phyloP scores from a whole-genome alignment of 2,329 filamentous ascomycete genomes.

The Fusarium continuum region DNA sequence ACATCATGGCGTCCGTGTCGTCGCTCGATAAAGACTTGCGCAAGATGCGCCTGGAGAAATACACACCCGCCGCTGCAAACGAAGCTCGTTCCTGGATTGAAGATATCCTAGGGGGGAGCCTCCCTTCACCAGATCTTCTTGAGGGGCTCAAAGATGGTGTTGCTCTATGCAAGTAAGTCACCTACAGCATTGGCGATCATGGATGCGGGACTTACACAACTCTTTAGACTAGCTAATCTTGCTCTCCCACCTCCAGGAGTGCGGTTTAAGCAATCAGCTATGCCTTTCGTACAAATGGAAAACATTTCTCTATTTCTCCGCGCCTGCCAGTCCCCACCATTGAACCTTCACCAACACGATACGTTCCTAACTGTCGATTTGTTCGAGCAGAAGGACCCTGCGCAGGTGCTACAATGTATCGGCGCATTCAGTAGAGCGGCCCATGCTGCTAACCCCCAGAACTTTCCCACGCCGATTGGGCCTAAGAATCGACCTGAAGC shows the following conservation, averaged over 20 bases:
- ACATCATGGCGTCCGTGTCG: conserved; percentile 86
- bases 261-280: conserved; percentile 88
- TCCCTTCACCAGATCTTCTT: conserved; percentile 80
- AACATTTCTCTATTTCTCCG: conserved; percentile 96
- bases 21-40: conserved; percentile 96
- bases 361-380: conserved; percentile 97
- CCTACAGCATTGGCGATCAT: background rate
- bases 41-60: conserved; percentile 89
- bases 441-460: conserved; percentile 74
- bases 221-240: conserved; percentile 80
- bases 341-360: conserved; percentile 92
- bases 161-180: conserved; percentile 84
- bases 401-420: conserved; percentile 93
- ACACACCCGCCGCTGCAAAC: conserved; percentile 88
- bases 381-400: conserved; percentile 93
- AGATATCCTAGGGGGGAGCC: conserved; percentile 75
- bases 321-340: conserved; percentile 83
- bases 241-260: conserved; percentile 79
- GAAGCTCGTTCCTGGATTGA: conserved; percentile 91
- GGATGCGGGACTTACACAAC: conserved; percentile 28
- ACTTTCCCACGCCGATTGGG: conserved; percentile 81
- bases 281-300: conserved; percentile 99
- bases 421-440: conserved; percentile 91
- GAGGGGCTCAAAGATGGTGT: conserved; percentile 90
- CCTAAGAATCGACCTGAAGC: conserved; percentile 67